Evolutionary conservation across 306 rosid genomes (phyloP), one percentile per base, ranked within the genome.

Genomic region (Amphicarpaea edgeworthii): DNA sequence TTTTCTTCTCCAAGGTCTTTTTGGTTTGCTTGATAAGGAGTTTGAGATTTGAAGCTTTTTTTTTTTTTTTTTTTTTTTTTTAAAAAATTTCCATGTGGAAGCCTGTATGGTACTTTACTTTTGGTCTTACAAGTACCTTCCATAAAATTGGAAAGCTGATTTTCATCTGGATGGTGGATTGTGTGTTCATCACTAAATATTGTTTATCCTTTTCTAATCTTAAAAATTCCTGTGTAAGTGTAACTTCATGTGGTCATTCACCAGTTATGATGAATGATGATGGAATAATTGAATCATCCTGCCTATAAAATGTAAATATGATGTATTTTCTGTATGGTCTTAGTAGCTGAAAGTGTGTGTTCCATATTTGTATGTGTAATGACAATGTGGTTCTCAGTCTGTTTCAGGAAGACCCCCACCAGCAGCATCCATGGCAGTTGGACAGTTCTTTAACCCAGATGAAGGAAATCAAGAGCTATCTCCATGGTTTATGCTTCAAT

Each of bases 341-440:
- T 66, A 53, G 41, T 76, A 28, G 57, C 68, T 68, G 64, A 77
- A 8, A 61, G 77, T 37, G 50, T 76, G 14, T 61, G 66, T 63
- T 73, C 62, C 51, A 38, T 81, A 73, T 68, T 68, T 81, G 72
- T 62, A 50, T 77, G 23, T 78, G 49, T 77, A 65, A 30, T 87
- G 85, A 86, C 87, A 73, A 70, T 83, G 65, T 75, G 70, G 80
- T 87, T 74, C 62, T 82, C 97, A 96, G 99, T 81, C 93, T 83
- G 76, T 96, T 89, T 90, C 99, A 87, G 99, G 97, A 68, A 96
- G 99, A 85, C 99, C 99, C 77, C 97, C 97, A 41, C 99, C 98
- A 58, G 97, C 99, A 54, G 91, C 88, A 79, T 92, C 99, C 79
- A 96, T 96, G 99, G 99, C 97, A 57, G 98, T 96, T 82, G 99